Evolutionary conservation across 1,139 yeast genomes (phyloP).

Genomic region (Blastobotrys illinoisensis): DNA sequence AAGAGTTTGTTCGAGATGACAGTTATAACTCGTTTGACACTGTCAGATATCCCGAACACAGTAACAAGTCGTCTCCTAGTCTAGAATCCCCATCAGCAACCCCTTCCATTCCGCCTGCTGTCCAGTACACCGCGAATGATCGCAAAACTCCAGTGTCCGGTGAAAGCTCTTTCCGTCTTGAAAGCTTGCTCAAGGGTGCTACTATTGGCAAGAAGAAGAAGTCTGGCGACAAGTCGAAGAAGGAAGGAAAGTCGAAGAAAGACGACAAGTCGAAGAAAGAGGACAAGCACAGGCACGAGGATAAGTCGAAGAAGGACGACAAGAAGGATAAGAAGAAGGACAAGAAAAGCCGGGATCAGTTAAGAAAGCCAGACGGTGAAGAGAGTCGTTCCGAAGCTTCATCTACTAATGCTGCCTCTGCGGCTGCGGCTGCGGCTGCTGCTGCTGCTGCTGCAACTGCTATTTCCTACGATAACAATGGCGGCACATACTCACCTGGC

Average conservation of each 20-base stretch:
- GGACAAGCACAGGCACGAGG: constrained; percentile 3
- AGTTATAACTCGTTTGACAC: constrained; percentile 12
- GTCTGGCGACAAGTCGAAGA: constrained; percentile 14
- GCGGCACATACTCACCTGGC: not conserved
- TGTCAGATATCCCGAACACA: constrained; percentile 6
- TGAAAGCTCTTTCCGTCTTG: constrained; percentile 31
- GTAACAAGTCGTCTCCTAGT: constrained; percentile 2
- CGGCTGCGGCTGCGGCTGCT: not conserved
- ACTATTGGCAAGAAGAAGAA: constrained; percentile 26
- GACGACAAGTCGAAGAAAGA: constrained; percentile 12
- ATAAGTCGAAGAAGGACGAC: constrained; percentile 9
- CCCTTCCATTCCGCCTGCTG: not conserved
- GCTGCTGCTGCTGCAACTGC: not conserved
- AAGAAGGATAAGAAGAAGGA: constrained; percentile 7
- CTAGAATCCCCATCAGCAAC: not conserved
- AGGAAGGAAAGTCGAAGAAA: constrained; percentile 9
- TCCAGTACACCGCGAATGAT: not conserved
- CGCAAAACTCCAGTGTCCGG: not conserved
- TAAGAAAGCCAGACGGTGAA: not conserved
- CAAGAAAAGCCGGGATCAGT: not conserved
- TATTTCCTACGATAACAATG: not conserved
- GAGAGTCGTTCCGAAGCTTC: not conserved
- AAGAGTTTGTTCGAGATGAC: constrained; percentile 5
- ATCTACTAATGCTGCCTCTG: not conserved
- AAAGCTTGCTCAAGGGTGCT: constrained; percentile 28